Evolutionary conservation across 805 yeast species (phyloP).

Genomic region (Danielia oregonensis): DNA sequence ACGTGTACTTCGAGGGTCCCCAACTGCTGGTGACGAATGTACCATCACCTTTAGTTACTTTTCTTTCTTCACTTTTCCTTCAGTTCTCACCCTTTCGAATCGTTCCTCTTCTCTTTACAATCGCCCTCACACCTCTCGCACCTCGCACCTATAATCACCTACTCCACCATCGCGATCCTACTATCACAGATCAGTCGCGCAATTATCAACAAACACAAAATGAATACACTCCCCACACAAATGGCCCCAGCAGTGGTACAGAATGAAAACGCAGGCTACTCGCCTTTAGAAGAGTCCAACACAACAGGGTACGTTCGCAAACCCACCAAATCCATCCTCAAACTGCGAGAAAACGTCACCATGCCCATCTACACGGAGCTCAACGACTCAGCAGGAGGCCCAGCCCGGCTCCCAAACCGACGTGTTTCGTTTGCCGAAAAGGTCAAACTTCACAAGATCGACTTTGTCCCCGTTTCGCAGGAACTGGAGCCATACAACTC

Average conservation of each 20-base stretch:
- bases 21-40: too few species aligned
- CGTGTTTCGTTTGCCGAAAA: slow-evolving; percentile 78
- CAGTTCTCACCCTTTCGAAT: too few species aligned
- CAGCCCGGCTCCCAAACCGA: slow-evolving; percentile 26
- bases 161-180: background rate
- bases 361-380: slow-evolving; percentile 6
- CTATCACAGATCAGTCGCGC: background rate
- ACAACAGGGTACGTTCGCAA: slow-evolving; percentile 2
- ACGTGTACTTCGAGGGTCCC: too few species aligned
- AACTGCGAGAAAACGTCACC: slow-evolving; percentile 11
- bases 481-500: slow-evolving; percentile 14
- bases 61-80: too few species aligned
- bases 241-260: background rate
- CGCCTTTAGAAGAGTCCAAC: slow-evolving; percentile 9
- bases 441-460: slow-evolving; percentile 61
- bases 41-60: too few species aligned
- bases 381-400: background rate
- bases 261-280: background rate
- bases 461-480: slow-evolving; percentile 26
- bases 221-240: background rate
- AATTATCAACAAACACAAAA: background rate
- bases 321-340: slow-evolving; percentile 13
- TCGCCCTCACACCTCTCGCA: too few species aligned
- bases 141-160: background rate
- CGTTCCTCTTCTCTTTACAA: too few species aligned